Conservation (phyloP, 345 rosid species). For the Trapa incisa region DNA sequence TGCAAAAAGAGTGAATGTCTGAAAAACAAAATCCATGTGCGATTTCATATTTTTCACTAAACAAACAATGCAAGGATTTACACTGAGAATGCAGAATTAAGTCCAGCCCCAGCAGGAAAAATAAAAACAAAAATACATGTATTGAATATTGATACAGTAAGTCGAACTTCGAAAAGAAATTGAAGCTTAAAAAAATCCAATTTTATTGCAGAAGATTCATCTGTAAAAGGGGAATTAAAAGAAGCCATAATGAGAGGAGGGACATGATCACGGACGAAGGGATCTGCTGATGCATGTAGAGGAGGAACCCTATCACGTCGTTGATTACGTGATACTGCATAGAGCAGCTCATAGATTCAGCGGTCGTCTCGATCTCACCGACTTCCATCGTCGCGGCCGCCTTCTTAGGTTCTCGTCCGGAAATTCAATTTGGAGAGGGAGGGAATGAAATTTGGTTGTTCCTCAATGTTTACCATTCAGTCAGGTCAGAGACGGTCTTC, state of each 20-base stretch:
- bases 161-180: too few relatives aligned
- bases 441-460: neutral
- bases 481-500: too few relatives aligned
- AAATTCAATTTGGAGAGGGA: neutral
- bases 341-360: constrained; percentile 37
- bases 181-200: too few relatives aligned
- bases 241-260: neutral
- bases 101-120: too few relatives aligned
- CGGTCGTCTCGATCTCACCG: constrained; percentile 28
- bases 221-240: neutral
- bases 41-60: too few relatives aligned
- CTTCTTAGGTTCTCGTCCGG: neutral
- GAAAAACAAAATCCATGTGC: too few relatives aligned
- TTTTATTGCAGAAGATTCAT: neutral
- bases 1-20: too few relatives aligned
- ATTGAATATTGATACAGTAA: too few relatives aligned
- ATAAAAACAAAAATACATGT: too few relatives aligned
- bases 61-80: too few relatives aligned
- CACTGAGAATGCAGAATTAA: too few relatives aligned
- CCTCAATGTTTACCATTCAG: neutral
- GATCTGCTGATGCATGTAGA: constrained; percentile 95
- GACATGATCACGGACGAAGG: constrained; percentile 45
- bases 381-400: constrained; percentile 14
- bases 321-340: constrained; percentile 50
- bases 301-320: constrained; percentile 55